Conservation (phyloP, 2,329 filamentous ascomycete genomes). For the Anisogramma anomala region DNA sequence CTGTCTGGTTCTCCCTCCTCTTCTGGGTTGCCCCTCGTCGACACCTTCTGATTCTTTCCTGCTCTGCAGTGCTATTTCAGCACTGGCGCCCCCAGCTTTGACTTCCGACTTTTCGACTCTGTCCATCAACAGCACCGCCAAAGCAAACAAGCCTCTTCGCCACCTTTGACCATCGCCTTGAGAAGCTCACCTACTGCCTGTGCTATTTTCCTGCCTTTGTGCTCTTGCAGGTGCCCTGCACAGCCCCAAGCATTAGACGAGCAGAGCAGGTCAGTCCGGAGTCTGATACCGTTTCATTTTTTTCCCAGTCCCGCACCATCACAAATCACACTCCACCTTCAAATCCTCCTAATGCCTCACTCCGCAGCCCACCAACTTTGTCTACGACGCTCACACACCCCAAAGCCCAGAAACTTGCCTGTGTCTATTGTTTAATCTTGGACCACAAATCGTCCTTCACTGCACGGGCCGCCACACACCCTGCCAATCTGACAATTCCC, state of each 20-base stretch:
- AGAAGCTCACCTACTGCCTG: not conserved
- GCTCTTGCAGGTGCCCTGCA: not conserved
- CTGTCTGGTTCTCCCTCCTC: not conserved
- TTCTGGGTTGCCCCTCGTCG: not conserved
- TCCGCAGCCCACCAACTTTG: not conserved
- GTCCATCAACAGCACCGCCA: not conserved
- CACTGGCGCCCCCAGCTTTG: not conserved
- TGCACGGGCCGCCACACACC: conserved; percentile 1
- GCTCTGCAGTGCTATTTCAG: conserved; percentile 2
- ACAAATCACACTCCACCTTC: conserved; percentile 3
- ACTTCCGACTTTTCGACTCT: not conserved
- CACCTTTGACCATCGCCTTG: too few relatives aligned
- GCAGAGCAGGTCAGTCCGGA: too few relatives aligned
- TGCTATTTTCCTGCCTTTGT: not conserved
- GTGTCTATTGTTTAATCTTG: not conserved
- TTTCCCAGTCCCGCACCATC: too few relatives aligned
- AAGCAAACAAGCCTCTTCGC: not conserved
- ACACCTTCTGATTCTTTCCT: conserved; percentile 1
- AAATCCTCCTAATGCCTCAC: conserved; percentile 2
- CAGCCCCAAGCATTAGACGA: not conserved
- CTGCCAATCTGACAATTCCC: not conserved
- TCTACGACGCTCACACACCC: conserved; percentile 6
- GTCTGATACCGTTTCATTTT: too few relatives aligned
- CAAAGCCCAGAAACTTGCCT: not conserved
- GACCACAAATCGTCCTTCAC: too few relatives aligned